Conservation (phyloP, 495 filamentous ascomycete genomes). For the Trichoderma parareesei region DNA sequence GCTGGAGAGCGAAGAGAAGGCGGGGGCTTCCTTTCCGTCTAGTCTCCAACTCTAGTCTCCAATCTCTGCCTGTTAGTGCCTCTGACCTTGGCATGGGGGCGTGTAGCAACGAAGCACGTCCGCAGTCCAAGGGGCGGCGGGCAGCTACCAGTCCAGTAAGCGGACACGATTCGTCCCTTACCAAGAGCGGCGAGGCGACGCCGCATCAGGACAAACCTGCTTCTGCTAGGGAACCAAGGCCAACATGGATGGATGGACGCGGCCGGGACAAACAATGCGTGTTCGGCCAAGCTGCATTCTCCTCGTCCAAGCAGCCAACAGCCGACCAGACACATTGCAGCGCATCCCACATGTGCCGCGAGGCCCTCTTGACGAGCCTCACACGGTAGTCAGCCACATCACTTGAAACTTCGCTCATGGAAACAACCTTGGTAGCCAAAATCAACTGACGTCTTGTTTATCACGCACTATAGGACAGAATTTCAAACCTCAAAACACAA, state of each 20-base stretch:
- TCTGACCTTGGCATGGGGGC: neutral
- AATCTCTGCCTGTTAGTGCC: neutral
- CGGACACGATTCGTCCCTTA: neutral
- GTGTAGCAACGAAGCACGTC: neutral
- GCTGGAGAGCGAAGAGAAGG: neutral
- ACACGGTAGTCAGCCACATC: no score
- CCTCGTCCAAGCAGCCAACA: neutral
- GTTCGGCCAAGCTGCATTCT: neutral
- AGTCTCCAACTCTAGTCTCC: conserved; percentile 4
- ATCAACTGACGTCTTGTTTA: neutral
- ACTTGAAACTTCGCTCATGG: no score
- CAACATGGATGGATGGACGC: neutral
- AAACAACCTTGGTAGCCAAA: neutral
- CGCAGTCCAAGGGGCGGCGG: no score
- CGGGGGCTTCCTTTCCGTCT: conserved; percentile 6
- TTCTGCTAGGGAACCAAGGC: neutral
- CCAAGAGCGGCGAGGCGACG: conserved; percentile 1
- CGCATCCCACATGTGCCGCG: neutral
- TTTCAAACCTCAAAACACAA: neutral
- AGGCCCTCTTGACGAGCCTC: no score
- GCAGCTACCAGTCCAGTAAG: neutral
- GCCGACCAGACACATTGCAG: neutral
- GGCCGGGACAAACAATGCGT: neutral
- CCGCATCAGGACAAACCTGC: neutral
- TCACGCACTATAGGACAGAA: conserved; percentile 1